Percentiles rank a stretch among this genome's conserved stretches.
Evolutionary conservation across 306 rosid species (phyloP).

Genomic region (Inga oerstediana): DNA sequence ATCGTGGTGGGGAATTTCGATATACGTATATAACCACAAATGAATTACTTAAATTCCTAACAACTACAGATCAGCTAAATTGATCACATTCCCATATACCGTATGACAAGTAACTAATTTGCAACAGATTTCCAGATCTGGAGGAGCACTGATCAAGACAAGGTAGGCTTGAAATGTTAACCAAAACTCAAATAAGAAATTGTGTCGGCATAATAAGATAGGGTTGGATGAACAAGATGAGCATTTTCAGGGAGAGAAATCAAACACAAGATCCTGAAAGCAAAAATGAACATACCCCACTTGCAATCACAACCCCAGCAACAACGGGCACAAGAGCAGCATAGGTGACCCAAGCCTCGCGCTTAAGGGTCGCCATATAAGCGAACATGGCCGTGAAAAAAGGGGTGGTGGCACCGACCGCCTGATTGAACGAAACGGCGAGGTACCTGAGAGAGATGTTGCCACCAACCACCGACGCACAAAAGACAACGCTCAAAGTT

Average conservation of each 20-base stretch:
- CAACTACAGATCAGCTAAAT: slow-evolving; percentile 34
- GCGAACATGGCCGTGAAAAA: slow-evolving; percentile 95
- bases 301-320: slow-evolving; percentile 96
- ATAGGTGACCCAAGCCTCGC: slow-evolving; percentile 94
- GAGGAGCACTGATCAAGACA: slow-evolving; percentile 23
- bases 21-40: background rate
- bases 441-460: slow-evolving; percentile 88
- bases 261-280: slow-evolving; percentile 14
- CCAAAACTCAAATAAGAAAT: slow-evolving; percentile 11
- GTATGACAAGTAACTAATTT: background rate
- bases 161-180: slow-evolving; percentile 21
- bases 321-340: slow-evolving; percentile 98
- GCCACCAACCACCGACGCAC: slow-evolving; percentile 95
- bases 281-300: slow-evolving; percentile 73
- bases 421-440: slow-evolving; percentile 94
- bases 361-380: slow-evolving; percentile 78
- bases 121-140: slow-evolving; percentile 55
- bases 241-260: background rate
- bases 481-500: slow-evolving; percentile 80
- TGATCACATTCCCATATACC: background rate
- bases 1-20: slow-evolving; percentile 13
- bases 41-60: slow-evolving; percentile 12
- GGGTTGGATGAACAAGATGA: background rate
- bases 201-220: background rate
- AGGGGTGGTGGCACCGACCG: slow-evolving; percentile 97